Evolutionary conservation across 805 yeast species (phyloP).

Genomic region (Hanseniaspora jakobsenii): DNA sequence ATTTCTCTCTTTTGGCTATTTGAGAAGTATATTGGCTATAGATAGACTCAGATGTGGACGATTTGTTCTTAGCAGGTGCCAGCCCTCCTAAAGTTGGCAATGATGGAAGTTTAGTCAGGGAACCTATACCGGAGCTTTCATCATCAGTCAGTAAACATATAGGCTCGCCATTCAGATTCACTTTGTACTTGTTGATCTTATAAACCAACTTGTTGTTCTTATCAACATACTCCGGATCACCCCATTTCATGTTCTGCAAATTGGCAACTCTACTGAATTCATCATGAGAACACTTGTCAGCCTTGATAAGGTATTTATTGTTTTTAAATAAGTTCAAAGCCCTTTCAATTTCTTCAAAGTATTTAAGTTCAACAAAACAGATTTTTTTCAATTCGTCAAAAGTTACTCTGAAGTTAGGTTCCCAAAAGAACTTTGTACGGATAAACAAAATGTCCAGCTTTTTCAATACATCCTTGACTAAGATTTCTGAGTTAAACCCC

Average conservation of each 20-base stretch:
- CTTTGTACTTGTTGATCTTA: constrained; percentile 3
- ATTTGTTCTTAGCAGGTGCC: not conserved
- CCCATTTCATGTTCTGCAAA: constrained; percentile 11
- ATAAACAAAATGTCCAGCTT: constrained; percentile 48
- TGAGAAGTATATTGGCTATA: constrained; percentile 6
- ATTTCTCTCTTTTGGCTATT: constrained; percentile 8
- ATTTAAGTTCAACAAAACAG: constrained; percentile 37
- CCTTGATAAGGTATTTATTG: constrained; percentile 10
- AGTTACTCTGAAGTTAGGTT: constrained; percentile 44
- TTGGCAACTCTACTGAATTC: constrained; percentile 8
- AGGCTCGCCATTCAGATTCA: constrained; percentile 12
- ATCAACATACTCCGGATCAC: constrained; percentile 11
- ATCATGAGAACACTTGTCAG: constrained; percentile 2
- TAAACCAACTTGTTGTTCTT: not conserved
- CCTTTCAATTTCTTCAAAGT: constrained; percentile 31
- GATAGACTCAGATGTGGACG: not conserved
- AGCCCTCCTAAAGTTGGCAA: constrained; percentile 4
- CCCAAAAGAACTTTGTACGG: constrained; percentile 52
- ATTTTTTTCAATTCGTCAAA: constrained; percentile 41
- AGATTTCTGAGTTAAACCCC: constrained; percentile 37
- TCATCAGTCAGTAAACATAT: constrained; percentile 5
- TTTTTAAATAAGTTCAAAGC: constrained; percentile 24
- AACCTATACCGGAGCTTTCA: not conserved
- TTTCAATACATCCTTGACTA: constrained; percentile 46
- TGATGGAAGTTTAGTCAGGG: not conserved